phyloP scores from a whole-genome alignment of 2,329 filamentous ascomycete species.

The Colletotrichum agaves region DNA sequence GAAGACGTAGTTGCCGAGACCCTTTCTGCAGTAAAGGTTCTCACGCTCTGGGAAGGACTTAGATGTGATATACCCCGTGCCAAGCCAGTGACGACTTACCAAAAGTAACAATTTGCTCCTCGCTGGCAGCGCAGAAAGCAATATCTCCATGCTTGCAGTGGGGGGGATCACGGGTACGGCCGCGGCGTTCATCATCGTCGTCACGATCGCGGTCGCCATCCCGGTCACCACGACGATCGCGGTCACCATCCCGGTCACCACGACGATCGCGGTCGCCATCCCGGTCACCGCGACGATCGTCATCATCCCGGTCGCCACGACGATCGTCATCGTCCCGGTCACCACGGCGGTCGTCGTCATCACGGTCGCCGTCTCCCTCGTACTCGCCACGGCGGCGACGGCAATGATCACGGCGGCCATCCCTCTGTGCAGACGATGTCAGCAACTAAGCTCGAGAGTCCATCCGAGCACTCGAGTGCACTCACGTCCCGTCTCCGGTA shows the following conservation, averaged over 20 bases:
- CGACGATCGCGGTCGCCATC: constrained; percentile 8
- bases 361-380: constrained; percentile 15
- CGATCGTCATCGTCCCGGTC: constrained; percentile 7
- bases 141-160: constrained; percentile 27
- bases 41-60: constrained; percentile 6
- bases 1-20: constrained; percentile 29
- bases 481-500: constrained; percentile 25
- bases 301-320: constrained; percentile 4
- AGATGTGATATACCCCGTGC: neutral
- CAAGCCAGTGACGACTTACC: neutral
- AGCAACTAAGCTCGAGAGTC: neutral
- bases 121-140: constrained; percentile 27
- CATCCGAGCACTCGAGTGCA: neutral
- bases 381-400: constrained; percentile 1
- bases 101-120: constrained; percentile 23
- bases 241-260: constrained; percentile 5
- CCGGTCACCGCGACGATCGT: neutral
- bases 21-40: constrained; percentile 14
- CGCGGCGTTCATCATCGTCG: neutral
- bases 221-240: neutral
- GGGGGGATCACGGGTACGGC: constrained; percentile 18
- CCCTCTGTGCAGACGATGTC: neutral
- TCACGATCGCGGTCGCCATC: neutral
- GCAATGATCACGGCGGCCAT: constrained; percentile 15
- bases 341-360: neutral